Percentiles rank a stretch among this genome's conserved stretches.
Conservation (phyloP, 352 stramenopile species). For the Pythium guiyangense region DNA sequence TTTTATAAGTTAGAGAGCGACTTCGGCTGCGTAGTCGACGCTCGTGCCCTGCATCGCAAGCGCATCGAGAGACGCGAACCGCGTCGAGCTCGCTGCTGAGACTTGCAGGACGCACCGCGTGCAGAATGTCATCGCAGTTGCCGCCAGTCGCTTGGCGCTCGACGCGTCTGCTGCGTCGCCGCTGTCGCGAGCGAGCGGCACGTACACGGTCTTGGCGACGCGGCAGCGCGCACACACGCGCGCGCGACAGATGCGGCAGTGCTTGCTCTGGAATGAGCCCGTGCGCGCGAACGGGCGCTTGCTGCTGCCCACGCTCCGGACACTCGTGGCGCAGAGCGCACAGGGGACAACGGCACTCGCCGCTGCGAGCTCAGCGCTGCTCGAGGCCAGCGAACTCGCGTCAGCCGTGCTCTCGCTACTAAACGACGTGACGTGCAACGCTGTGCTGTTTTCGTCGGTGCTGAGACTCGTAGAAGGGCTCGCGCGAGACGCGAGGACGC, state of each 20-base stretch:
- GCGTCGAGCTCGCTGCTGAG: constrained; percentile 13
- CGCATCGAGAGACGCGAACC: constrained; percentile 23
- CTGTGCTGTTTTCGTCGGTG: background rate
- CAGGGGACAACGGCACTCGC: background rate
- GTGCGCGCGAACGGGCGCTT: background rate
- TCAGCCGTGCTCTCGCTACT: too few species aligned
- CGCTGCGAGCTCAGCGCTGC: too few species aligned
- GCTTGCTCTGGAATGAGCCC: background rate
- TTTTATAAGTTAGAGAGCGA: too few species aligned
- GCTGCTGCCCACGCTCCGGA: background rate
- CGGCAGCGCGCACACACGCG: constrained; percentile 5
- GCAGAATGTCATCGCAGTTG: constrained; percentile 24
- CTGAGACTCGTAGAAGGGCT: background rate
- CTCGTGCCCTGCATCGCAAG: constrained; percentile 15
- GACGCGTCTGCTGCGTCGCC: background rate
- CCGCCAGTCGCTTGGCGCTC: background rate
- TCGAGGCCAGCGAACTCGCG: background rate
- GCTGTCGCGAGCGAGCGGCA: background rate
- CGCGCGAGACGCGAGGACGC: constrained; percentile 1
- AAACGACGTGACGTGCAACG: background rate
- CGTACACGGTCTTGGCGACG: constrained; percentile 13
- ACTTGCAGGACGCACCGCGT: constrained; percentile 19
- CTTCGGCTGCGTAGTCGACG: constrained; percentile 1
- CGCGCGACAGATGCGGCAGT: background rate
- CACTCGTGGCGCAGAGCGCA: background rate